phyloP scores from a whole-genome alignment of 306 rosid genomes.

The Glycine tomentella region DNA sequence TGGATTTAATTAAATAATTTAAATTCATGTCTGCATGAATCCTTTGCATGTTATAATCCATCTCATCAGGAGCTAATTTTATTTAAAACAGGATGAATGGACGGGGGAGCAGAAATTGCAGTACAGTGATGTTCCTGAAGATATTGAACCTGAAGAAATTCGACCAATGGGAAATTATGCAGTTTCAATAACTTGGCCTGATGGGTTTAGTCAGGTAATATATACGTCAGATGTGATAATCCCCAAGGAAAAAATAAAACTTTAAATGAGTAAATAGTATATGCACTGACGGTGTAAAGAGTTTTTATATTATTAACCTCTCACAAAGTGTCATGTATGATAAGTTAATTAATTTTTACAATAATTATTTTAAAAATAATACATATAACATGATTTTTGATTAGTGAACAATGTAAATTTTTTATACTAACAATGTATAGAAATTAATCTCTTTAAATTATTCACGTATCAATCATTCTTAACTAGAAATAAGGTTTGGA shows the following conservation, averaged over 20 bases:
- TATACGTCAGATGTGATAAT: constrained; percentile 19
- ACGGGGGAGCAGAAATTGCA: constrained; percentile 94
- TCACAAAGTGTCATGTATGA: not conserved
- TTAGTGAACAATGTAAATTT: not conserved
- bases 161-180: constrained; percentile 97
- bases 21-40: not conserved
- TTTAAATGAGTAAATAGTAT: not conserved
- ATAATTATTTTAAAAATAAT: not conserved
- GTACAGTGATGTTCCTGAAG: constrained; percentile 79
- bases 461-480: not conserved
- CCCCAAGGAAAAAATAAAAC: not conserved
- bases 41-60: constrained; percentile 14
- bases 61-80: constrained; percentile 43
- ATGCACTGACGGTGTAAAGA: not conserved
- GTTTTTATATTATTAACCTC: not conserved
- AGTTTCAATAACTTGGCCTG: constrained; percentile 92
- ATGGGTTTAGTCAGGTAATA: constrained; percentile 93
- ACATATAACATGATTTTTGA: not conserved
- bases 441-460: constrained; percentile 2
- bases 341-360: not conserved
- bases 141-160: constrained; percentile 93
- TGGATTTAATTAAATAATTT: constrained; percentile 5
- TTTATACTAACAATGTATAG: not conserved
- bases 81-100: constrained; percentile 86
- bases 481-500: constrained; percentile 8